Conservation (phyloP, 768 basidiomycete species). For the Termitomyces sp. region DNA sequence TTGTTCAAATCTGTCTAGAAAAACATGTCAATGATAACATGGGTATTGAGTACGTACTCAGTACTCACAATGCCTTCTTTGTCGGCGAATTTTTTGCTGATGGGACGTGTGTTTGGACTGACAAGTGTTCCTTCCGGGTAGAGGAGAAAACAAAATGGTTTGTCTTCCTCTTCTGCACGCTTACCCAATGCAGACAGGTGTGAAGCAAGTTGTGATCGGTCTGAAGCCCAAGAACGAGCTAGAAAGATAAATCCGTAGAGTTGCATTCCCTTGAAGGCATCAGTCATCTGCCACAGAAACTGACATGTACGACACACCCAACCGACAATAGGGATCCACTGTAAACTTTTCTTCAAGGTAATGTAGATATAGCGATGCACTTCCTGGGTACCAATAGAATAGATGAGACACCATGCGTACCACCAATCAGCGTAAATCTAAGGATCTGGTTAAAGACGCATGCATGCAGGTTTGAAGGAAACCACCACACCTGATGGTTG, state of each 20-base stretch:
- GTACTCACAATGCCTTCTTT: constrained; percentile 84
- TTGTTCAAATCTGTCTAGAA: constrained; percentile 74
- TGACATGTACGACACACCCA: constrained; percentile 50
- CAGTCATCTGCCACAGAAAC: neutral
- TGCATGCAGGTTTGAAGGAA: neutral
- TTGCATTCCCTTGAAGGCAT: constrained; percentile 74
- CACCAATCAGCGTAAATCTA: constrained; percentile 82
- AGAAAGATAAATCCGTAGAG: constrained; percentile 94
- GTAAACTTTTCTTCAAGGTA: constrained; percentile 87
- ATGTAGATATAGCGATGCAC: constrained; percentile 79
- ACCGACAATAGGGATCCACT: constrained; percentile 80
- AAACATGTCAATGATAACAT: neutral
- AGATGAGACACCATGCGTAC: constrained; percentile 84
- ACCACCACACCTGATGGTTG: constrained; percentile 79
- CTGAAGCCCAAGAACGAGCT: constrained; percentile 86
- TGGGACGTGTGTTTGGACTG: constrained; percentile 78
- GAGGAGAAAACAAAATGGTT: constrained; percentile 76
- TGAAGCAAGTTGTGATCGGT: constrained; percentile 61
- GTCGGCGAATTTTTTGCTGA: constrained; percentile 84
- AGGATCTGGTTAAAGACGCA: neutral
- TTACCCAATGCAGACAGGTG: constrained; percentile 67
- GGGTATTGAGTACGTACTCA: neutral
- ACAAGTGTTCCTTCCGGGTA: constrained; percentile 98
- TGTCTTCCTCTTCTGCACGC: constrained; percentile 62
- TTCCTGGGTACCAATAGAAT: constrained; percentile 58